Base-by-base conservation (phyloP, 768 basidiomycete species). In the Xanthoconium purpureum region DNA sequence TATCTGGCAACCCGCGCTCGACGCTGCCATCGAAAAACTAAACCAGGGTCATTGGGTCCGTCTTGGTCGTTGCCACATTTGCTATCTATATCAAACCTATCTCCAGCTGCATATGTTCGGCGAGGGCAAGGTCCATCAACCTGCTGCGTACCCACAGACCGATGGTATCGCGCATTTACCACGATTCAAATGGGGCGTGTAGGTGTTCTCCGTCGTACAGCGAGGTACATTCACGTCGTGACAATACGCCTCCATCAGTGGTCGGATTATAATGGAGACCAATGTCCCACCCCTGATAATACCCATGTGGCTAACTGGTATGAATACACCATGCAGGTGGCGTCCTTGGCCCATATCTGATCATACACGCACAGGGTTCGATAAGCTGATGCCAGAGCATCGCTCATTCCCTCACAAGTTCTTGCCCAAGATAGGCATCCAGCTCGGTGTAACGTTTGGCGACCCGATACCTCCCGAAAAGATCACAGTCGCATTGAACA, bases 151-250 rank as follows among this genome's bases (percentile, higher is more conserved):
- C 66, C 66, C 69, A 38, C 68, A 66, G 48, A 66, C 64, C 37
- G 63, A 75, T 54, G 83, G 84, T 12, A 58, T 75, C 7, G 75
- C 78, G 17, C 70, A 70, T 62, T 71, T 97, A 50, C 78, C 85
- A 8, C 78, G 91, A 46, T 96, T 97, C 73, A 97, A 95, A 77
- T 98, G 95, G 95, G 95, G 95, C 55, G 76, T 95, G 94, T 95
- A 68, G 72, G 94, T 85, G 40, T 39, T 57, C 32, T 50, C 14
- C 47, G 37, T 55, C 50, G 24, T 24, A 43, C 18, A 29, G 17
- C 13, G 33, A 36, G 43, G 29, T 12, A 20, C 32, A 17, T 32
- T 58, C 45, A 57, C 52, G 57, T 12, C 1, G n/a, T 37, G 13
- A 24, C 54, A 39, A 58, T 43, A 35, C 46, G 24, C 44, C 44